Conservation (phyloP, 805 yeast genomes). For the Candida stauntonica region DNA sequence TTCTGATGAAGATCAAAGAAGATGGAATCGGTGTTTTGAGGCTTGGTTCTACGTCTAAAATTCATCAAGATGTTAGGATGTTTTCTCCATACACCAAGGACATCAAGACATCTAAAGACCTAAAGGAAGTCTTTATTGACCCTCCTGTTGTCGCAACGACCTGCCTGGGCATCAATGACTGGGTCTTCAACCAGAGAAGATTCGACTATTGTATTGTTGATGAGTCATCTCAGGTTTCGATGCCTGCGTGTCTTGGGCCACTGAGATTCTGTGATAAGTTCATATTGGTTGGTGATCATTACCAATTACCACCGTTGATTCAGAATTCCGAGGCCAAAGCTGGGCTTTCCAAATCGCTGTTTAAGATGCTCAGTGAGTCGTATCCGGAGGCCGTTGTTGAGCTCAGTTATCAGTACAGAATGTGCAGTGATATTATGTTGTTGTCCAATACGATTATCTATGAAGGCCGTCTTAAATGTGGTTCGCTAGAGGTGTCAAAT, state of each 20-base stretch:
- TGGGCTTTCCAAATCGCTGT: conserved; percentile 68
- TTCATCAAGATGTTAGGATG: conserved; percentile 58
- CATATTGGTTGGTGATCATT: conserved; percentile 94
- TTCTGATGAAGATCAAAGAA: conserved; percentile 63
- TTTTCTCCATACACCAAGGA: conserved; percentile 44
- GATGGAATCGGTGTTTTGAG: conserved; percentile 52
- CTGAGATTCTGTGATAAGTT: conserved; percentile 71
- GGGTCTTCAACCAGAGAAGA: conserved; percentile 47
- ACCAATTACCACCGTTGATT: conserved; percentile 88
- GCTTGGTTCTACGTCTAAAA: conserved; percentile 54
- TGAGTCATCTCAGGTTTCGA: conserved; percentile 93
- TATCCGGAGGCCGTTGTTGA: conserved; percentile 76
- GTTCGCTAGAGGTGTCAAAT: conserved; percentile 55
- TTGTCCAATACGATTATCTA: conserved; percentile 79
- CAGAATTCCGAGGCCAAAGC: conserved; percentile 57
- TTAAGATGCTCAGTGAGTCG: conserved; percentile 63
- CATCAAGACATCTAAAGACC: conserved; percentile 41
- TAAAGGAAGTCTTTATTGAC: conserved; percentile 41
- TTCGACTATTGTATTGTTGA: conserved; percentile 95
- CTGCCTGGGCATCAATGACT: conserved; percentile 69
- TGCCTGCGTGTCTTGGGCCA: conserved; percentile 91
- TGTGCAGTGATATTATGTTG: conserved; percentile 86
- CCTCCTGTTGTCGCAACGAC: conserved; percentile 86
- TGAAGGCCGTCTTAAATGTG: conserved; percentile 72
- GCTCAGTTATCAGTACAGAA: conserved; percentile 80